Conservation (phyloP, 306 rosid genomes). For the Rubus parviflorus region DNA sequence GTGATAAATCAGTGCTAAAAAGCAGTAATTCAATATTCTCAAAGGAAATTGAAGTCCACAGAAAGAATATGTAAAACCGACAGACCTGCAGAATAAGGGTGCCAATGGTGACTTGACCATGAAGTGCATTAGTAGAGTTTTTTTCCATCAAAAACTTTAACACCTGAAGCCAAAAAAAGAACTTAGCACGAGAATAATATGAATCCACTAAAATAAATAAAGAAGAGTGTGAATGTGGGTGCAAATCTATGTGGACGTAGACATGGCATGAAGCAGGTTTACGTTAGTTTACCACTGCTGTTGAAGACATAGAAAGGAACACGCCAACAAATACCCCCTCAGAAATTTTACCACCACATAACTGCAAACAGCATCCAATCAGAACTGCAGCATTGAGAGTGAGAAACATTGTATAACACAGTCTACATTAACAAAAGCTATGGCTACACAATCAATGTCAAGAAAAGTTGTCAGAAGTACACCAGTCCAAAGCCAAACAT, state of each 20-base stretch:
- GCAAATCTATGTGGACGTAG: conserved; percentile 8
- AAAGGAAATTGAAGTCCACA: neutral
- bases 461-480: neutral
- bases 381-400: conserved; percentile 34
- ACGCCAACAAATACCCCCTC: conserved; percentile 96
- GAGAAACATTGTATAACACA: conserved; percentile 22
- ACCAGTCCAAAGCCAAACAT: neutral
- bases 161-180: conserved; percentile 49
- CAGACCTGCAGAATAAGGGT: conserved; percentile 65
- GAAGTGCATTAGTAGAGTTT: conserved; percentile 79
- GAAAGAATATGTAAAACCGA: conserved; percentile 1
- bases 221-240: neutral
- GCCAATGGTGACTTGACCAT: conserved; percentile 97
- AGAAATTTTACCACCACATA: conserved; percentile 94
- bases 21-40: neutral
- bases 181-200: conserved; percentile 8
- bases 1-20: conserved; percentile 12
- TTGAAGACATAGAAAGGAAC: conserved; percentile 96
- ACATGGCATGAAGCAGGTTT: conserved; percentile 19
- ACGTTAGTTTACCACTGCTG: conserved; percentile 58
- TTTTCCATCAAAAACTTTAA: conserved; percentile 93
- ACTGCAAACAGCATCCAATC: conserved; percentile 63
- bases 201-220: neutral
- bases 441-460: neutral
- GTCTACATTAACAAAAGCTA: conserved; percentile 20